Percentiles rank a stretch among this genome's conserved stretches.
Conservation (phyloP, 345 rosid species). For the Euphorbia tirucalli region DNA sequence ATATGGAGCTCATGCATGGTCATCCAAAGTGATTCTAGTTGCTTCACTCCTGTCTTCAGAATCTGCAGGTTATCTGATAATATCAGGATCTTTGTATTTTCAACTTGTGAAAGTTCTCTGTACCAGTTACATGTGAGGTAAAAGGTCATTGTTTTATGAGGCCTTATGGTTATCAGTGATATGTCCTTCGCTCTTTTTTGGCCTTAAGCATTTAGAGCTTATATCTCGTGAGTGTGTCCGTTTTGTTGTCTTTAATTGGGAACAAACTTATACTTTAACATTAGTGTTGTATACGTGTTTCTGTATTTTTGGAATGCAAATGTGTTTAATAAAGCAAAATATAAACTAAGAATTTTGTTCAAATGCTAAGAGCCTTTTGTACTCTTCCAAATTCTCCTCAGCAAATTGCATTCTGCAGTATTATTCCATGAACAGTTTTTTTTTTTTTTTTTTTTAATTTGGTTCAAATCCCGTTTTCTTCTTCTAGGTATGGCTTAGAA, state of each 20-base stretch:
- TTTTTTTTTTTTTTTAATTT: no score
- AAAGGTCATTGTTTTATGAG: neutral
- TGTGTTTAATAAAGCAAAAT: no score
- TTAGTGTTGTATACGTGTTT: neutral
- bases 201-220: neutral
- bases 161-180: neutral
- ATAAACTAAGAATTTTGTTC: neutral
- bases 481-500: neutral
- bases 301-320: neutral
- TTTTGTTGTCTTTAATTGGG: neutral
- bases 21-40: neutral
- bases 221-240: neutral
- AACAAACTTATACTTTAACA: neutral
- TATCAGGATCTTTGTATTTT: slow-evolving; percentile 5
- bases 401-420: neutral
- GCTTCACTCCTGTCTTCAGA: neutral
- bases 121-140: slow-evolving; percentile 5
- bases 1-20: neutral
- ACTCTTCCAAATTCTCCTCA: neutral
- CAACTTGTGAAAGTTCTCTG: slow-evolving; percentile 11
- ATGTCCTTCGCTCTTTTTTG: neutral
- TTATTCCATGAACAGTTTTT: no score
- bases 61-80: slow-evolving; percentile 6
- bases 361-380: neutral
- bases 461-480: no score